phyloP scores from a whole-genome alignment of 768 basidiomycete genomes.

The Rhodotorula sphaerocarpa region DNA sequence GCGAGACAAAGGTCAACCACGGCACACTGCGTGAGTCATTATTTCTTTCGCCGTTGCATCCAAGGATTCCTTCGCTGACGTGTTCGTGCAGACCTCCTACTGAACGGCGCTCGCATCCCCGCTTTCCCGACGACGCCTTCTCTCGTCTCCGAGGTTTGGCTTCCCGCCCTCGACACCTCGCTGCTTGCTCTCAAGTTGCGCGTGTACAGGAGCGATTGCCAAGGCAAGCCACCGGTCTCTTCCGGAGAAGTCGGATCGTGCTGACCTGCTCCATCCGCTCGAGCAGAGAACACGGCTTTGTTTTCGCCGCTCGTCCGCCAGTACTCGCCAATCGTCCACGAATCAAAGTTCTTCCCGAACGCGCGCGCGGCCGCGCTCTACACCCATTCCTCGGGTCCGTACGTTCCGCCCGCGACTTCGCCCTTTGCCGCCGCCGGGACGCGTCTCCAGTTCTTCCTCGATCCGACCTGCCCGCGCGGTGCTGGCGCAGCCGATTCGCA shows the following conservation, averaged over 20 bases:
- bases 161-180: constrained; percentile 24
- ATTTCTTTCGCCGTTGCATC: too few species aligned
- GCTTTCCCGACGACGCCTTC: neutral
- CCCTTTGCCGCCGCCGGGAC: constrained; percentile 36
- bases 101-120: neutral
- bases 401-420: constrained; percentile 45
- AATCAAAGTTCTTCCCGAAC: constrained; percentile 59
- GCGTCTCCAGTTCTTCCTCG: constrained; percentile 39
- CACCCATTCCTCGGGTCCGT: constrained; percentile 62
- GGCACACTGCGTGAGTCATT: constrained; percentile 10
- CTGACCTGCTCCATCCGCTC: too few species aligned
- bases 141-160: constrained; percentile 15
- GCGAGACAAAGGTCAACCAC: constrained; percentile 5
- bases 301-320: constrained; percentile 64
- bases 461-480: constrained; percentile 10
- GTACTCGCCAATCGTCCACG: constrained; percentile 54
- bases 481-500: neutral
- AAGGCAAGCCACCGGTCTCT: neutral
- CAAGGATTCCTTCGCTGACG: neutral
- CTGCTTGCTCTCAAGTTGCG: constrained; percentile 17
- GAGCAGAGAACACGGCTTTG: constrained; percentile 38
- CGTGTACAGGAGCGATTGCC: constrained; percentile 7
- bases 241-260: too few species aligned
- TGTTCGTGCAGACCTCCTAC: neutral
- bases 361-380: constrained; percentile 50